Conservation (phyloP, 441 rosid genomes). For the Omphalea diandra region DNA sequence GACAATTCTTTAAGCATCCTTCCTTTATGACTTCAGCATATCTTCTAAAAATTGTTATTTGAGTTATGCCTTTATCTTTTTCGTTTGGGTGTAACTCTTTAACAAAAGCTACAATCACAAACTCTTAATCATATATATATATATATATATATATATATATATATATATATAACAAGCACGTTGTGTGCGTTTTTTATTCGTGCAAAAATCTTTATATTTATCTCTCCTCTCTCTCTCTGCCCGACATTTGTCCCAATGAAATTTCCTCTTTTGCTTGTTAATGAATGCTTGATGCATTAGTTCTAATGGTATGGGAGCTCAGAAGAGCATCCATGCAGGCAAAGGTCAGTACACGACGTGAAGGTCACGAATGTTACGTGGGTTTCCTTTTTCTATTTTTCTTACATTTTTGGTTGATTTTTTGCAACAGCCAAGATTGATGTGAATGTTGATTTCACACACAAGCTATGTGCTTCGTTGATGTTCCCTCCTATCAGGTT, state of each 20-base stretch:
- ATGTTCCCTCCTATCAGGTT: slow-evolving; percentile 82
- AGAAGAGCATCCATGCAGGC: slow-evolving; percentile 98
- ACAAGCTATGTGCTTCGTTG: slow-evolving; percentile 80
- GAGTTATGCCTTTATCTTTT: too few species aligned
- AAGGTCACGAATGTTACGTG: not conserved
- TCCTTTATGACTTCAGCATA: too few species aligned
- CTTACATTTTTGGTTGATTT: not conserved
- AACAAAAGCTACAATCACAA: too few species aligned
- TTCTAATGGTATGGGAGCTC: slow-evolving; percentile 78
- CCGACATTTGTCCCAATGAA: not conserved
- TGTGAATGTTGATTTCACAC: slow-evolving; percentile 87
- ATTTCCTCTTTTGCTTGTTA: not conserved
- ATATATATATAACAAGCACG: not conserved
- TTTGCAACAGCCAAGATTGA: slow-evolving; percentile 77
- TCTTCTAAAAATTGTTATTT: too few species aligned
- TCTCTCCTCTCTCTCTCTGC: not conserved
- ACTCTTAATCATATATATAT: too few species aligned
- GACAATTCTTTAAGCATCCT: too few species aligned
- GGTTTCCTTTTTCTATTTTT: not conserved
- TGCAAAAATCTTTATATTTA: slow-evolving; percentile 20
- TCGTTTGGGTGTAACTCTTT: too few species aligned
- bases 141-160: too few species aligned
- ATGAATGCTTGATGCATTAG: slow-evolving; percentile 34
- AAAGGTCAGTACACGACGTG: slow-evolving; percentile 51
- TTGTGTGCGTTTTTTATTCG: slow-evolving; percentile 1